phyloP scores from a whole-genome alignment of 2,329 filamentous ascomycete species.

The Exserohilum turcica region DNA sequence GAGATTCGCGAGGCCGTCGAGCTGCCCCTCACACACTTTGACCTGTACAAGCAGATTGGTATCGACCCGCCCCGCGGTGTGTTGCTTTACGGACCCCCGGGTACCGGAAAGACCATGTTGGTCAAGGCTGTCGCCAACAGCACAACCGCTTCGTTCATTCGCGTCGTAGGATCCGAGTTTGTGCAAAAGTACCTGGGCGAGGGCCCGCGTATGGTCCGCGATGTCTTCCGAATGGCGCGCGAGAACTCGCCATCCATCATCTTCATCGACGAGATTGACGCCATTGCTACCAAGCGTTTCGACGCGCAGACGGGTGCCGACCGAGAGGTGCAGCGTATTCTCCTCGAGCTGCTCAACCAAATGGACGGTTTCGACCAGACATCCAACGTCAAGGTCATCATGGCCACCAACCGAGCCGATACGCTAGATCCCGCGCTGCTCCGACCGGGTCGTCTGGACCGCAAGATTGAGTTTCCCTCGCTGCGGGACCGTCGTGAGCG shows the following conservation, averaged over 20 bases:
- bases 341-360: conserved; percentile 96
- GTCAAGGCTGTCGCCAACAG: conserved; percentile 99
- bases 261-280: conserved; percentile 58
- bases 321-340: conserved; percentile 96
- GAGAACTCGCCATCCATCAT: conserved; percentile 99
- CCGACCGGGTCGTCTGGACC: conserved; percentile 90
- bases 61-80: conserved; percentile 98
- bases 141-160: conserved; percentile 97
- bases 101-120: conserved; percentile 95
- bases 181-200: conserved; percentile 99
- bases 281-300: conserved; percentile 64
- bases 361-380: conserved; percentile 99
- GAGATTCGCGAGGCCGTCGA: conserved; percentile 98
- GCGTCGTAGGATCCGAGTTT: conserved; percentile 96
- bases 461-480: conserved; percentile 99
- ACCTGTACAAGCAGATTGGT: conserved; percentile 98
- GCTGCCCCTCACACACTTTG: conserved; percentile 94
- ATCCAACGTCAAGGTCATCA: conserved; percentile 99
- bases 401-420: conserved; percentile 98
- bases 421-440: conserved; percentile 94
- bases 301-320: conserved; percentile 98
- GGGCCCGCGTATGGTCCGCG: conserved; percentile 96
- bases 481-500: conserved; percentile 92
- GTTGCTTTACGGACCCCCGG: conserved; percentile 91
- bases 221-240: conserved; percentile 98